A percentile compares a stretch with the other conserved stretches of the same genome.
Evolutionary conservation across 495 filamentous ascomycete species (phyloP).

Genomic region (Apiosordaria backusii): DNA sequence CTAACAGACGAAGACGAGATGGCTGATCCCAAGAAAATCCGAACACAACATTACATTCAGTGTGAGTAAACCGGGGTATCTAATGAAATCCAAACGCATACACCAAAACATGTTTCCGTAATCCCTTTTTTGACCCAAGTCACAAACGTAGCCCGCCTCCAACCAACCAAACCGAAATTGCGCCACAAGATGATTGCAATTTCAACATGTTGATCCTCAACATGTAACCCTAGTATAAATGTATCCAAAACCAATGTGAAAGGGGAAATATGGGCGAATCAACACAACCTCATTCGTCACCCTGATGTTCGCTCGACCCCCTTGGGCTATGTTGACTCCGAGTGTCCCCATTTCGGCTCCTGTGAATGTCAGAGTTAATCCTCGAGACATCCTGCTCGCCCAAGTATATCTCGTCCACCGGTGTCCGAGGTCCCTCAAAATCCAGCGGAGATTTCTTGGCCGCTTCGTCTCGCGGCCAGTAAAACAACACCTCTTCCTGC

Average conservation of each 20-base stretch:
- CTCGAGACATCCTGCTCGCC: constrained; percentile 9
- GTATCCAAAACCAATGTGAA: background rate
- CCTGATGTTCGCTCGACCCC: background rate
- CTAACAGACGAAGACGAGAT: background rate
- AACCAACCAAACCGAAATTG: background rate
- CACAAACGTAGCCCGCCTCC: background rate
- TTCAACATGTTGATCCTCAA: background rate
- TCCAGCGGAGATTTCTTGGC: constrained; percentile 21
- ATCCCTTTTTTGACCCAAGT: background rate
- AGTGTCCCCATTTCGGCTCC: background rate
- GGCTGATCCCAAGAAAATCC: background rate
- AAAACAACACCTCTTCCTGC: constrained; percentile 45
- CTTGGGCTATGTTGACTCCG: background rate
- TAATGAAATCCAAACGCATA: background rate
- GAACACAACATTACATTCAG: background rate
- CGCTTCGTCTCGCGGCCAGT: constrained; percentile 42
- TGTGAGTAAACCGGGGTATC: background rate
- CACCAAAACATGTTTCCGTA: background rate
- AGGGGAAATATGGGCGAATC: background rate
- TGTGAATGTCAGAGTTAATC: constrained; percentile 16
- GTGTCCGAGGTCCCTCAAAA: constrained; percentile 26
- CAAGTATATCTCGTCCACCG: constrained; percentile 17
- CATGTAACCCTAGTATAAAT: background rate
- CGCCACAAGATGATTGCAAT: background rate
- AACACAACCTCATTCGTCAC: background rate